Percentiles rank a stretch among this genome's conserved stretches.
phyloP scores from a whole-genome alignment of 257 asterid species.

The Ligustrum vulgare region DNA sequence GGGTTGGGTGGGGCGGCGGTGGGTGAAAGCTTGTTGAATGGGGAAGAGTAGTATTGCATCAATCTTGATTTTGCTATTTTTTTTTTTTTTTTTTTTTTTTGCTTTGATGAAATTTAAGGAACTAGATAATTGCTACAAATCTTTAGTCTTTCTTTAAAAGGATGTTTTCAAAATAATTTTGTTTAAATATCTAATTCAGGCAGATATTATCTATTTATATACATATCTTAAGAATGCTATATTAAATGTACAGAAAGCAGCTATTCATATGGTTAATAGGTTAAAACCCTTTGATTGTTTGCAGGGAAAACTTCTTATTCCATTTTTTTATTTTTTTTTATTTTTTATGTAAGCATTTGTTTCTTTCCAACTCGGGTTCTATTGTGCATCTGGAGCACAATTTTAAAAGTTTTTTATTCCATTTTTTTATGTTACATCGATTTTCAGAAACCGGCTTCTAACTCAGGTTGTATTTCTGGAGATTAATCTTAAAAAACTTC shows the following conservation, averaged over 20 bases:
- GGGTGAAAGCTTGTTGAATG: not conserved
- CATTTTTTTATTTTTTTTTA: not conserved
- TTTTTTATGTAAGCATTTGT: not conserved
- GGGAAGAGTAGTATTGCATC: not conserved
- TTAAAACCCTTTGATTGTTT: not conserved
- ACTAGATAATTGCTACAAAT: not conserved
- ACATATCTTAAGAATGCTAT: not conserved
- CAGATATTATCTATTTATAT: not conserved
- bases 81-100: not conserved
- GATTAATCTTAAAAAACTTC: not conserved
- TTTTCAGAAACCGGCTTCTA: not conserved
- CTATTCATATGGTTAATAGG: not conserved
- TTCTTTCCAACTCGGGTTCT: not conserved
- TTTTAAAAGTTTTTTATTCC: not conserved
- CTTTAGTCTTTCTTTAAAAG: not conserved
- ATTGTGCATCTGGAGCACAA: not conserved
- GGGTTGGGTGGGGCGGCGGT: not conserved
- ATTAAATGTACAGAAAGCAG: not conserved
- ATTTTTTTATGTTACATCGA: not conserved
- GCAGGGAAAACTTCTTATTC: not conserved
- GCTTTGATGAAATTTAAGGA: not conserved
- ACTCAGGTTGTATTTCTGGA: not conserved
- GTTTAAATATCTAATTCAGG: not conserved
- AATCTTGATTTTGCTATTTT: not conserved
- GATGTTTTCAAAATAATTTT: not conserved